Evolutionary conservation across 2,329 filamentous ascomycete species (phyloP).

Genomic region (Alternaria postmessia): DNA sequence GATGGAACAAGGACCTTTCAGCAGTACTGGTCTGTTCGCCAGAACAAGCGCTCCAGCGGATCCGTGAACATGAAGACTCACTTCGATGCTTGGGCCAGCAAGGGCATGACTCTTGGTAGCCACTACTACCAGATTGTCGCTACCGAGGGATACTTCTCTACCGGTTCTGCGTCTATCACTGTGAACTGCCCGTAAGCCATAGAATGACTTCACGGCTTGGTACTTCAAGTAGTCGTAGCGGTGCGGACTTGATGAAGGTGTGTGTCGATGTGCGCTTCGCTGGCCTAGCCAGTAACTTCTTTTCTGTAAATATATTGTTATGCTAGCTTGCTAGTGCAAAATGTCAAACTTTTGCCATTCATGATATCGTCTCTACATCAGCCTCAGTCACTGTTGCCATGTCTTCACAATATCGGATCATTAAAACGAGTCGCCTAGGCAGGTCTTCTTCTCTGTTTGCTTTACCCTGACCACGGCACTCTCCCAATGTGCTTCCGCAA

Average conservation of each 20-base stretch:
- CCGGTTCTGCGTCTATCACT: conserved; percentile 59
- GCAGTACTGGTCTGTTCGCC: conserved; percentile 59
- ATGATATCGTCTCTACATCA: not conserved
- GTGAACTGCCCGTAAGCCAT: conserved; percentile 47
- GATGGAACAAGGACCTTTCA: conserved; percentile 60
- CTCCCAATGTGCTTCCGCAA: conserved; percentile 24
- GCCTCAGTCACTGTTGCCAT: not conserved
- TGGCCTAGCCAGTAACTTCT: conserved; percentile 1
- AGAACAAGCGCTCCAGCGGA: conserved; percentile 42
- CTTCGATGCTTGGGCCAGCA: conserved; percentile 46
- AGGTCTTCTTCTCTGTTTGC: not conserved
- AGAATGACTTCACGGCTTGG: not conserved
- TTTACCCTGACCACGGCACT: not conserved
- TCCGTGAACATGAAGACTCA: conserved; percentile 45
- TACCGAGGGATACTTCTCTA: conserved; percentile 58
- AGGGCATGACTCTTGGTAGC: conserved; percentile 41
- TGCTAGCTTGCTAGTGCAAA: conserved; percentile 8
- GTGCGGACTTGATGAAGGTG: not conserved
- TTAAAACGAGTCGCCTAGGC: not conserved
- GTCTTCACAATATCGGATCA: not conserved
- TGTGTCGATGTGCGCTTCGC: not conserved
- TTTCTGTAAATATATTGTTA: conserved; percentile 10
- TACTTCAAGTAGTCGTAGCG: not conserved
- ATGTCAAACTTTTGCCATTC: conserved; percentile 10
- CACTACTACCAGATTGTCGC: conserved; percentile 53